Evolutionary conservation across 139 green algal species (phyloP), one percentile per base, ranked within the genome.

Genomic region (Mychonastes homosphaera): DNA sequence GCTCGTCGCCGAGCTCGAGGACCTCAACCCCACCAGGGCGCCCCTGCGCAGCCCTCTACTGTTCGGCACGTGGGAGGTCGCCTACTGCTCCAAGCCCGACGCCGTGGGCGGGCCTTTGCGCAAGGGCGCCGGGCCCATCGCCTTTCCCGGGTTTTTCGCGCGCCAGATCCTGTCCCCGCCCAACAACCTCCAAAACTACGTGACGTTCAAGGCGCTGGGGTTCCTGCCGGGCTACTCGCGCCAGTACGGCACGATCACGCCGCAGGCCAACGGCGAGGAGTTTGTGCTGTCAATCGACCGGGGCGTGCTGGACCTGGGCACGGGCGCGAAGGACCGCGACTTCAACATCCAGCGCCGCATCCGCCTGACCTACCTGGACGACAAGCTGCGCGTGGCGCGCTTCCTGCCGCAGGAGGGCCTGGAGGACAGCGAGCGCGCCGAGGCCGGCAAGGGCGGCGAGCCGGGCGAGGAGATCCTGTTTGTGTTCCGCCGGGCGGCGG

Each of bases 281-380:
- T 23, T 28, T 51, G 13, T 51, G 44, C 18, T 51, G 45, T 65
- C 51, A 45, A 71, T 76, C 32, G 38, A 16, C 19, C 34, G 43
- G 15, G 63, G 63, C 2, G 69, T 72, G 58, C n/a, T 72, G 13
- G 53, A 51, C 29, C 24, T 52, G 0, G 69, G 69, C 3, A 9
- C 69, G 35, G 63, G 43, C 32, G 46, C 50, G 28, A 53, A 66
- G 63, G 55, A 64, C 27, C 45, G 47, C 32, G 30, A 56, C 12
- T 71, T 76, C 41, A 29, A 76, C 57, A 71, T 71, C 53, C 41
- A 67, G 38, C 69, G 69, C 58, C 64, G 53, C 39, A 69, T 71
- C 46, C 46, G 65, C 63, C 57, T 76, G 18, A 7, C 69, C 48
- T 72, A 72, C 54, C 58, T 77, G 53, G 70, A 77, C n/a, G 70